Conservation (phyloP, 306 rosid genomes). For the Benincasa hispida region DNA sequence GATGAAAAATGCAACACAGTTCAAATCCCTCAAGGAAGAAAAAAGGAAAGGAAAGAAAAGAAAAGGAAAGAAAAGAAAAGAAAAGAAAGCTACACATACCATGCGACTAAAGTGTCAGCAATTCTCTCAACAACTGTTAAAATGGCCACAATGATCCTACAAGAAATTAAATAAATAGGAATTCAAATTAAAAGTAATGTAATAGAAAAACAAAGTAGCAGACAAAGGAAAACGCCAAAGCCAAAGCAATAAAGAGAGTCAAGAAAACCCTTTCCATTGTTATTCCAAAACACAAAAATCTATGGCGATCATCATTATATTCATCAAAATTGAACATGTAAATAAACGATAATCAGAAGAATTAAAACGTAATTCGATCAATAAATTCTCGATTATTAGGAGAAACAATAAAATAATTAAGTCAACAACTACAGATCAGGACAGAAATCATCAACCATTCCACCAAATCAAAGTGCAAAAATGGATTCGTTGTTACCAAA, state of each 20-base stretch:
- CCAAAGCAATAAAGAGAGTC: not conserved
- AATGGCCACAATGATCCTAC: constrained; percentile 69
- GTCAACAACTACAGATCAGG: not conserved
- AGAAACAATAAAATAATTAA: not conserved
- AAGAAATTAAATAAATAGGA: not conserved
- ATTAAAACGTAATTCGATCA: not conserved
- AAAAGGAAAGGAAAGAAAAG: not conserved
- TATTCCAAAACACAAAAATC: constrained; percentile 12
- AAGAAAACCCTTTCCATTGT: constrained; percentile 41
- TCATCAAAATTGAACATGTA: not conserved
- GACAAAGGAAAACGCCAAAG: constrained; percentile 3
- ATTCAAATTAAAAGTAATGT: not conserved
- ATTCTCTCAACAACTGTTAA: constrained; percentile 60
- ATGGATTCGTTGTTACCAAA: constrained; percentile 17
- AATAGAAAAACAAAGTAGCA: not conserved
- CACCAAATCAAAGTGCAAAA: constrained; percentile 35
- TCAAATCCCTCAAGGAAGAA: not conserved
- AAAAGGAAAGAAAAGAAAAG: not conserved
- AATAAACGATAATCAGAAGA: not conserved
- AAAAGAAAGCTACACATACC: constrained; percentile 45
- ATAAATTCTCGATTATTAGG: not conserved
- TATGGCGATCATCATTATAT: not conserved
- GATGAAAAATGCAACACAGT: not conserved
- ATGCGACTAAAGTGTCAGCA: constrained; percentile 51
- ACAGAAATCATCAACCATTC: not conserved